Evolutionary conservation across 1,139 yeast genomes (phyloP).

Genomic region (Groenewaldozyma auringiensis): DNA sequence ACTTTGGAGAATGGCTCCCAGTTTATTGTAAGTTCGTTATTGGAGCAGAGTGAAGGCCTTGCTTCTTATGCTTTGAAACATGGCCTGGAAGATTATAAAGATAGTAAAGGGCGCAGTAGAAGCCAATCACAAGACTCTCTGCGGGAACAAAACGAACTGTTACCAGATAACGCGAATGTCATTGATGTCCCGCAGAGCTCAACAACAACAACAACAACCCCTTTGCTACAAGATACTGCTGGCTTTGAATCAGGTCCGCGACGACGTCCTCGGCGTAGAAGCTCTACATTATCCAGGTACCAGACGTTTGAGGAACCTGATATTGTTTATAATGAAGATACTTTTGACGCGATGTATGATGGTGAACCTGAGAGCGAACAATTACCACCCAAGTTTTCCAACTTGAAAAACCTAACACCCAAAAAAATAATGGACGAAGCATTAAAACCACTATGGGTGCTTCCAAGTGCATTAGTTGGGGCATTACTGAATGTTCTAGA

Average conservation of each 20-base stretch:
- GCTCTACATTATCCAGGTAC: neutral
- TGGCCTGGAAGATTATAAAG: neutral
- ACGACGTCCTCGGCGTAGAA: neutral
- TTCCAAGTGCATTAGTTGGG: slow-evolving; percentile 81
- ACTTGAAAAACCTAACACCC: neutral
- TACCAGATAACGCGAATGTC: neutral
- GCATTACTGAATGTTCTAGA: slow-evolving; percentile 78
- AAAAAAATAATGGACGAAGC: neutral
- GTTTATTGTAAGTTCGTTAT: neutral
- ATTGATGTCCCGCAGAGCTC: neutral
- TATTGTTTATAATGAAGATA: neutral
- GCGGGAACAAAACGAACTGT: neutral
- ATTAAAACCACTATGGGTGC: slow-evolving; percentile 39
- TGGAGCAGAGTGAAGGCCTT: slow-evolving; percentile 1
- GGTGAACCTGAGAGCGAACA: neutral
- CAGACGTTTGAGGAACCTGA: neutral
- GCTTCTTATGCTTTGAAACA: neutral
- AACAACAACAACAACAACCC: neutral
- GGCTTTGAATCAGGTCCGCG: neutral
- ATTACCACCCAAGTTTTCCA: neutral
- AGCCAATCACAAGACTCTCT: neutral
- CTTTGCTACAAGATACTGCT: neutral
- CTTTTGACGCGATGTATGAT: neutral
- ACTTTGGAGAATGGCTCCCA: neutral
- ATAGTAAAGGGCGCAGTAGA: neutral